Conservation (phyloP, 371 early-diverging fungal genomes). For the Mucor sp. region DNA sequence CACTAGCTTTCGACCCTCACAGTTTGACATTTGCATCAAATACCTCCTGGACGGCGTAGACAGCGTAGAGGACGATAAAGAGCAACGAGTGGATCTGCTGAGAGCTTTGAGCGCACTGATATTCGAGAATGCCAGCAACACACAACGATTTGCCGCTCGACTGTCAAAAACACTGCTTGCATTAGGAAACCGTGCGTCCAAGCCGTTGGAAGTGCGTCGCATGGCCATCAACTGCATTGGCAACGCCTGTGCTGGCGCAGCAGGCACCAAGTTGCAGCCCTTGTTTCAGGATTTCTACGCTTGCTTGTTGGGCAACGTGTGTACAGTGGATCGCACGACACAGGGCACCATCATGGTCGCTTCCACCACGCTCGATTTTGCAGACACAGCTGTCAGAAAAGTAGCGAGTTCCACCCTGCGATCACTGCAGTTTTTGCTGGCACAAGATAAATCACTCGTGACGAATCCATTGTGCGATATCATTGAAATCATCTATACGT, state of each 20-base stretch:
- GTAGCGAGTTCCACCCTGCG: slow-evolving; percentile 55
- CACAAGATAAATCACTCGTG: slow-evolving; percentile 45
- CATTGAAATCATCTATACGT: slow-evolving; percentile 46
- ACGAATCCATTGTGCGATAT: slow-evolving; percentile 50
- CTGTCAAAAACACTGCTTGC: slow-evolving; percentile 30
- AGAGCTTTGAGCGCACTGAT: slow-evolving; percentile 51
- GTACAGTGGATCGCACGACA: slow-evolving; percentile 28
- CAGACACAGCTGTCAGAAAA: slow-evolving; percentile 47
- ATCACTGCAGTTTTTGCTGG: slow-evolving; percentile 49
- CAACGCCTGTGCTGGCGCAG: slow-evolving; percentile 50
- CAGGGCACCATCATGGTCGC: slow-evolving; percentile 43
- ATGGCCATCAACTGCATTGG: slow-evolving; percentile 70
- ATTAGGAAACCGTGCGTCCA: slow-evolving; percentile 33
- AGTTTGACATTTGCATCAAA: slow-evolving; percentile 35
- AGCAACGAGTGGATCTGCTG: slow-evolving; percentile 42
- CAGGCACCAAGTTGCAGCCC: slow-evolving; percentile 41
- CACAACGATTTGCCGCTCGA: slow-evolving; percentile 28
- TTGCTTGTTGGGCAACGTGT: slow-evolving; percentile 45
- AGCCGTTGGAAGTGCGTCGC: slow-evolving; percentile 52
- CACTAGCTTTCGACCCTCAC: slow-evolving; percentile 33
- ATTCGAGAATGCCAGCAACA: slow-evolving; percentile 46
- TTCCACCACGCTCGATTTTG: slow-evolving; percentile 33
- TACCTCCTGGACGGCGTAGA: slow-evolving; percentile 42
- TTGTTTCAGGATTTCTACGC: slow-evolving; percentile 46
- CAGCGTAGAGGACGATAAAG: slow-evolving; percentile 11